phyloP scores from a whole-genome alignment of 257 asterid genomes.

The Rauvolfia tetraphylla region DNA sequence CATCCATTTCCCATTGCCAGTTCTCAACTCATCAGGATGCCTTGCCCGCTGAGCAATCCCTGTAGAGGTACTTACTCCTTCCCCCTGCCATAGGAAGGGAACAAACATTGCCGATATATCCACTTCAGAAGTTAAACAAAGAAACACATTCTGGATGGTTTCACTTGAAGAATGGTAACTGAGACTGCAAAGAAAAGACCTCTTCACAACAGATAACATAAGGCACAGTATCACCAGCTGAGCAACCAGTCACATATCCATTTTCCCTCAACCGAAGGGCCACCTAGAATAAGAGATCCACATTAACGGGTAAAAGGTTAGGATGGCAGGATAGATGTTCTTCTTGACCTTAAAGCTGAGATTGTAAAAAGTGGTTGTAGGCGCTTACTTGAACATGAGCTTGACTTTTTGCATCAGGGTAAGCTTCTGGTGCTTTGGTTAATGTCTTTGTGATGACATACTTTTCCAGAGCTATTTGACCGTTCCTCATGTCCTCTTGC shows the following conservation, averaged over 20 bases:
- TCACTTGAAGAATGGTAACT: constrained; percentile 14
- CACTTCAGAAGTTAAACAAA: neutral
- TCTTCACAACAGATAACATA: constrained; percentile 90
- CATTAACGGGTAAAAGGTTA: constrained; percentile 13
- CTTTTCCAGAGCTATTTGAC: constrained; percentile 80
- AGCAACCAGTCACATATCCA: constrained; percentile 87
- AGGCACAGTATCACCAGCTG: constrained; percentile 96
- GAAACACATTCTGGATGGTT: neutral
- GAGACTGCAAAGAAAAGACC: constrained; percentile 34
- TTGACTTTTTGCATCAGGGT: constrained; percentile 90
- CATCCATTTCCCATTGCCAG: constrained; percentile 71
- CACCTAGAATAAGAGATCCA: constrained; percentile 48
- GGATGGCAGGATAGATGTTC: neutral
- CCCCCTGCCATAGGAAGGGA: constrained; percentile 48
- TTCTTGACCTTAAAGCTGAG: constrained; percentile 4
- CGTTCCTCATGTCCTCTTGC: constrained; percentile 89
- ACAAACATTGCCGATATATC: constrained; percentile 13
- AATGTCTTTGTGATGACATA: constrained; percentile 85
- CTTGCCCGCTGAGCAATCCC: constrained; percentile 99
- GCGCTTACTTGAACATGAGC: constrained; percentile 93
- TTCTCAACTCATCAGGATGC: constrained; percentile 94
- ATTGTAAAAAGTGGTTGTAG: constrained; percentile 13
- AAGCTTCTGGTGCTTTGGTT: constrained; percentile 94
- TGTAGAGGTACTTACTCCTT: constrained; percentile 49
- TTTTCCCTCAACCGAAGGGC: constrained; percentile 87